Base-by-base conservation (phyloP, 192 early-diverging fungal species). In the Thamnidium elegans region DNA sequence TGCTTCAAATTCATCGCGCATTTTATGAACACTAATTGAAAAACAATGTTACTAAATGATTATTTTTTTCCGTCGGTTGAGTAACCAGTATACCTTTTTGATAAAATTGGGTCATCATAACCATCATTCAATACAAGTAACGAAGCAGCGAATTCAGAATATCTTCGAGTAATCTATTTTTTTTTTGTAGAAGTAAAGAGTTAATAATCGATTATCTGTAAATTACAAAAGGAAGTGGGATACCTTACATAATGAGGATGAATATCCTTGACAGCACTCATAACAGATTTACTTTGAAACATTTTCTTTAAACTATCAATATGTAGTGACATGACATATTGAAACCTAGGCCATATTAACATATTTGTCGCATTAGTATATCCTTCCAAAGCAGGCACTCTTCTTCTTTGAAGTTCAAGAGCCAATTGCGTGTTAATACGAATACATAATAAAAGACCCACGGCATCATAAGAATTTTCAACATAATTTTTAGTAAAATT, bases 291-390 rank as follows among this genome's bases (percentile, higher is more conserved):
- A 30, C 76, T 82, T 39, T 78, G 72, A 7, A 86, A 79, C 67
- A 88, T 82, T 39, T 93, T 95, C 53, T 87, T 89, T 34, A 95
- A 72, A 65, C 92, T 95, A 59, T 99, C 94, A 8, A 94, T 88
- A 69, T 99, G 95, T 72, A 91, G 72, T 67, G 93, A 90, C 64
- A 99, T 87, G 7, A 99, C 78, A 15, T 80, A 69, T 61, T 87
- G 85, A 69, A 91, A 92, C 13, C 91, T 78, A 47, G 95, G 95
- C 95, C 95, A 97, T 26, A 99, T 78, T 20, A 92, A 74, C 90
- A 97, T 99, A 70, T 95, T 97, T 51, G 87, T 85, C 20, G 89
- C 82, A 75, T 96, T 96, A 36, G 89, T 82, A 64, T 92, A 99
- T 69, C 82, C 86, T 56, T 95, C 94, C 30, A 99, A 75, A 32